These are phyloP conservation scores for Malus hybrid DNA, from an alignment of 331 rosid species.

Conservation along the genomic window DNA sequence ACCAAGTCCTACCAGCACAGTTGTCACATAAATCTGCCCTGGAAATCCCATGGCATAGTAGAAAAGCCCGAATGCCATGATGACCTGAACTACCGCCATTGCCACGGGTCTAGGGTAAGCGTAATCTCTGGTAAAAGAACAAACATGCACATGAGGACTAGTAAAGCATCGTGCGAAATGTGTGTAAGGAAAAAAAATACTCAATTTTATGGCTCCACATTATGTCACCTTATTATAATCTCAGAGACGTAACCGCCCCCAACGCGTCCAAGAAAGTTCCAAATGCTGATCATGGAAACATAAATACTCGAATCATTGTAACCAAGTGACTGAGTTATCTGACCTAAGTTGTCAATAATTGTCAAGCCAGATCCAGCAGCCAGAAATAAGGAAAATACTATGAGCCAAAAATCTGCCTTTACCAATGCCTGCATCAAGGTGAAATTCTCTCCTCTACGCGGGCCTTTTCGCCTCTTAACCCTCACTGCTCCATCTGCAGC, in stretches of 20 bases:
- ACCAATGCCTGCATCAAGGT: constrained; percentile 42
- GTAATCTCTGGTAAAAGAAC: constrained; percentile 33
- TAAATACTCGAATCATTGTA: constrained; percentile 39
- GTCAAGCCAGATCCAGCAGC: constrained; percentile 63
- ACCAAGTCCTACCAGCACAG: constrained; percentile 51
- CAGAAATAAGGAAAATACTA: constrained; percentile 38
- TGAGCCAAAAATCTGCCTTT: constrained; percentile 53
- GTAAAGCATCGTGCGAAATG: neutral
- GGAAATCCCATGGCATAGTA: constrained; percentile 46
- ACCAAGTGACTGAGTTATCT: constrained; percentile 56
- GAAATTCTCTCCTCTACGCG: constrained; percentile 69
- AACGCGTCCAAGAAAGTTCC: constrained; percentile 73
- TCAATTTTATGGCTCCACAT: neutral
- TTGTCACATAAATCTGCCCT: constrained; percentile 52
- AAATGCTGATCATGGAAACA: constrained; percentile 58
- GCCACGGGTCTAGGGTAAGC: constrained; percentile 52
- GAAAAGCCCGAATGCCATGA: constrained; percentile 54
- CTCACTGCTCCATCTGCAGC: constrained; percentile 71
- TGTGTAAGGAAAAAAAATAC: neutral
- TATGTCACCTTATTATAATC: constrained; percentile 39
- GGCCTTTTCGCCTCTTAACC: constrained; percentile 55
- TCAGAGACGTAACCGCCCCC: constrained; percentile 75
- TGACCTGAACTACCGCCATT: constrained; percentile 39
- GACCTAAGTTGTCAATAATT: constrained; percentile 62
- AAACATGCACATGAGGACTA: neutral